Evolutionary conservation across 116 monocot species (phyloP).

Genomic region (Posidonia oceanica): DNA sequence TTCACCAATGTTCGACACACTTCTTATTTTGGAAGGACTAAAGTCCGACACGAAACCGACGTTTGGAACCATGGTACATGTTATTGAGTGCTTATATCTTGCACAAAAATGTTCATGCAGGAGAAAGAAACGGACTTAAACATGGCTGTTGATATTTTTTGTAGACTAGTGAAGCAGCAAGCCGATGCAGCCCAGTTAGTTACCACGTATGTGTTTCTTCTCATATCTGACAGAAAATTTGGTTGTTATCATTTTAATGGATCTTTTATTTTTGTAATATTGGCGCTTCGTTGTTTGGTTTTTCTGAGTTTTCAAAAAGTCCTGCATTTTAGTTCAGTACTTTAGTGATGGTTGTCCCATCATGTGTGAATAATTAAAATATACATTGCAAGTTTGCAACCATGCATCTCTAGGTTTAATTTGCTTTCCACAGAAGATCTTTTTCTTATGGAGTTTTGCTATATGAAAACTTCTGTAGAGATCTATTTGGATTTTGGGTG

Average conservation of each 20-base stretch:
- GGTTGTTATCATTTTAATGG: neutral
- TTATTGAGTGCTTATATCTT: too few relatives aligned
- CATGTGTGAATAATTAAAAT: too few relatives aligned
- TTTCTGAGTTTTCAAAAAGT: neutral
- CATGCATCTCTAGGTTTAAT: too few relatives aligned
- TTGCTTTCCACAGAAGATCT: too few relatives aligned
- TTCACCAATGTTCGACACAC: too few relatives aligned
- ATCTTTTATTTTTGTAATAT: neutral
- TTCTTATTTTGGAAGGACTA: too few relatives aligned
- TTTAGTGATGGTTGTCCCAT: neutral
- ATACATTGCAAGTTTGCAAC: too few relatives aligned
- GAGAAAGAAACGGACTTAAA: conserved; percentile 91
- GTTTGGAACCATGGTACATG: too few relatives aligned
- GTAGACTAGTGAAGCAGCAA: conserved; percentile 82
- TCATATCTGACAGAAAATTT: neutral
- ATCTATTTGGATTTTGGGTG: neutral
- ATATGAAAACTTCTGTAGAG: neutral
- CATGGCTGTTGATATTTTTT: conserved; percentile 82
- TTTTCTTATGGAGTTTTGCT: neutral
- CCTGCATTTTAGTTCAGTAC: neutral
- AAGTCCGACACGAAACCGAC: too few relatives aligned
- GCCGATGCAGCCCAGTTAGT: conserved; percentile 68
- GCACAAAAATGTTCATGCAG: conserved; percentile 32
- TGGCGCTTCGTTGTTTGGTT: neutral
- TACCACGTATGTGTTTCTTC: conserved; percentile 43